Evolutionary conservation across 192 early-diverging fungal species (phyloP), one percentile per base, ranked within the genome.

Genomic region (Dissophora ornata): DNA sequence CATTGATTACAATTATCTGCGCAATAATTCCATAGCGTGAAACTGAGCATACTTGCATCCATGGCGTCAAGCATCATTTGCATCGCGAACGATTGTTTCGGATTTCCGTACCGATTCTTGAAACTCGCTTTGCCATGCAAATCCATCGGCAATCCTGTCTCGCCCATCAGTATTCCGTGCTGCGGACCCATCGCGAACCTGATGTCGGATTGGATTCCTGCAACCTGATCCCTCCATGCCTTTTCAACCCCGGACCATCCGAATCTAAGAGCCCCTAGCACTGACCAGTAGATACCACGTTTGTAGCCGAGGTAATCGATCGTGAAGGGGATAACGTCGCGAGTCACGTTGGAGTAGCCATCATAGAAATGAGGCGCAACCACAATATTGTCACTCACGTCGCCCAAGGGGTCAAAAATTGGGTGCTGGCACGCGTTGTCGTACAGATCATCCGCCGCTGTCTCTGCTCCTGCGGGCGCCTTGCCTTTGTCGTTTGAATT

Each of bases 1-100:
- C 83, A 84, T 21, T 65, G 47, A 30, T 66, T 18, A 11, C 70
- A 66, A 22, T 85, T 87, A 41, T 83, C 86, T 3, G 81, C 74
- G 15, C 75, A 79, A 60, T 87, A 87, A 24, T 83, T 84, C 86
- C 86, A 87, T 0, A 87, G 56, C 9, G 84, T 81, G 47, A 73
- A 85, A 40, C 82, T 80, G 29, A 87, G 18, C 42, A 84, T 64
- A 28, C 66, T 75, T 1, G 34, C 54, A 48, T 87, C 86, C 52
- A 85, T 62, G 2, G 86, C 86, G 51, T 85, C 74, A 9, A 87
- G 28, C 45, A 79, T 62, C 22, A 83, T 58, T 59, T 82, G 74
- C 77, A 84, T 78, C 1, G 83, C 83, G 48, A 79, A 80, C 24
- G 71, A 60, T 42, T 87, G 86, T 22, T 75, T 56, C 1, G 85